phyloP scores from a whole-genome alignment of 2,329 filamentous ascomycete genomes.

The Phoma sp. region DNA sequence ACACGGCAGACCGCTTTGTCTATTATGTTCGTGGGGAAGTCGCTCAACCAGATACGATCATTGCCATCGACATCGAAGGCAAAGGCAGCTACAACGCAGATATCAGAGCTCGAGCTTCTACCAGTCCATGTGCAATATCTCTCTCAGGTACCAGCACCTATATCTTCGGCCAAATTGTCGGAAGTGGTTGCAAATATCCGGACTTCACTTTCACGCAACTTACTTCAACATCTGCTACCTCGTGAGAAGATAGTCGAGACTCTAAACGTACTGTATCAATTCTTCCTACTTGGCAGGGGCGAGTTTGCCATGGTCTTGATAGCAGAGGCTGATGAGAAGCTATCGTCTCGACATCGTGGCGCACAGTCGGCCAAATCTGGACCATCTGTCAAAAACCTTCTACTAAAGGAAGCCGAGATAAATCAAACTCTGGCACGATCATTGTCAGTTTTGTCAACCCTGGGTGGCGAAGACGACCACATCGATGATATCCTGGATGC shows the following conservation, averaged over 20 bases:
- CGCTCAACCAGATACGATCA: constrained; percentile 78
- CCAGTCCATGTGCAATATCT: constrained; percentile 73
- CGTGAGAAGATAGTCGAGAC: constrained; percentile 77
- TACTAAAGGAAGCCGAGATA: constrained; percentile 87
- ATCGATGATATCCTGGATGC: constrained; percentile 79
- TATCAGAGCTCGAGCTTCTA: constrained; percentile 64
- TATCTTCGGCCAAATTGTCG: constrained; percentile 74
- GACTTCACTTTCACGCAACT: constrained; percentile 80
- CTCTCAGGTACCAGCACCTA: constrained; percentile 72
- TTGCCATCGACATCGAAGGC: constrained; percentile 39
- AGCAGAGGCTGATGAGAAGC: constrained; percentile 80
- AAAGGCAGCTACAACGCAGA: constrained; percentile 32
- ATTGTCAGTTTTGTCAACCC: constrained; percentile 78
- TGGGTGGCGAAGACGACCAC: constrained; percentile 78
- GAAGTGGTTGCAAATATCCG: constrained; percentile 77
- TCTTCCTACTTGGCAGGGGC: constrained; percentile 84
- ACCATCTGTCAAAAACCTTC: constrained; percentile 66
- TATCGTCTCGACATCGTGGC: constrained; percentile 71
- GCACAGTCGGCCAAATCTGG: constrained; percentile 47
- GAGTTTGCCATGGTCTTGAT: constrained; percentile 91
- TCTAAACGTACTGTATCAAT: constrained; percentile 79
- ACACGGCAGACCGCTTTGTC: constrained; percentile 75
- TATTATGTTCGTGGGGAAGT: constrained; percentile 89
- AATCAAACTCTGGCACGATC: constrained; percentile 76
- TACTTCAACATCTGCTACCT: constrained; percentile 81